Evolutionary conservation across 1,284 basidiomycete genomes (phyloP), one percentile per base, ranked within the genome.

Genomic region (Gymnopus androsaceus): DNA sequence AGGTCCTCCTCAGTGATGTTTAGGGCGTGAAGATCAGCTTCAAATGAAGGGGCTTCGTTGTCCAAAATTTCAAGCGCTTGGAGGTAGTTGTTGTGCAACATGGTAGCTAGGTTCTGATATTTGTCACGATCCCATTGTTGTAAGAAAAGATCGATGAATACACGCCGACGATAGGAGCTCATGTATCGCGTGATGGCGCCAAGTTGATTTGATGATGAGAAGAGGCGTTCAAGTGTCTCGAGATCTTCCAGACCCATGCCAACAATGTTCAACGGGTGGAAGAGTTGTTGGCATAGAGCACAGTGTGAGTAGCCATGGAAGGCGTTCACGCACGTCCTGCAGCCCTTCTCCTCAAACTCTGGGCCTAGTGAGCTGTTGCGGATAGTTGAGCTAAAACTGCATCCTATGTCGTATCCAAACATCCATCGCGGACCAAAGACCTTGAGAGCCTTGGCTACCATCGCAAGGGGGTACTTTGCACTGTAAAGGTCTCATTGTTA

Each of bases 371-470:
- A 66, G 53, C 69, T 74, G 5, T 27, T 51, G 0, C 8, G n/a
- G 3, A 75, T 48, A 0, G 69, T 74, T 7, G 38, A 54, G 3
- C 44, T 31, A 51, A 72, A 70, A 0, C 57, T 50, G 54, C 75
- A 76, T 0, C 65, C 69, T 31, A 75, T 72, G 59, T 75, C 73
- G 59, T 75, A 75, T 1, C 65, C 72, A 9, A 69, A 30, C 0
- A 64, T 45, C 19, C 66, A 51, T 2, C 62, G 33, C 0, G 28
- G 12, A 1, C 63, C 63, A 23, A 69, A 60, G 2, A 66, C 48
- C 8, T 69, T 55, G 2, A 72, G 54, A 2, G 65, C 56, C 51
- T 63, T 60, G 9, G 61, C 58, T 31, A 71, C 50, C 7, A 67
- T 59, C 1, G 72, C 71, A 4, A 75, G 59, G 1, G 69, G 68